These are phyloP conservation scores for Phylloporus arenicola DNA, from an alignment of 768 basidiomycete genomes.

Conservation along the genomic window DNA sequence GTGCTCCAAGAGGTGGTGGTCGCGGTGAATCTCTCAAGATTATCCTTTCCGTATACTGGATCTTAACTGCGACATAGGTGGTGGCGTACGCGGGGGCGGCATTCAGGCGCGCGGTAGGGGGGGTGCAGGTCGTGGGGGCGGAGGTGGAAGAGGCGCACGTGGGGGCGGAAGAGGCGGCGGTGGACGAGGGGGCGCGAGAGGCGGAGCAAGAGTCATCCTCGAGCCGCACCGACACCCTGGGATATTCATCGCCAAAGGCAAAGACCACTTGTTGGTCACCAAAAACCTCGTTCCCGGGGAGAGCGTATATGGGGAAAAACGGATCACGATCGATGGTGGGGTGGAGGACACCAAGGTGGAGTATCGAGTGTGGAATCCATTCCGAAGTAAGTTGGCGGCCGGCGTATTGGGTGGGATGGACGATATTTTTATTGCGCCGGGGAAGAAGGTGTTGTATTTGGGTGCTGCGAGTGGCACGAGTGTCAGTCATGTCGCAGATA, in stretches of 20 bases:
- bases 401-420: constrained; percentile 96
- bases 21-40: constrained; percentile 24
- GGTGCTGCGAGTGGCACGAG: constrained; percentile 97
- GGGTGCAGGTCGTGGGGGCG: constrained; percentile 36
- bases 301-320: constrained; percentile 97
- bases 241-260: constrained; percentile 95
- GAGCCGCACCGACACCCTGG: constrained; percentile 95
- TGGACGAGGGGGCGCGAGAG: constrained; percentile 65
- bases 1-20: constrained; percentile 37
- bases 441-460: constrained; percentile 93
- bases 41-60: neutral
- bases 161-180: constrained; percentile 52
- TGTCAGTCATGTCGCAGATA: constrained; percentile 98
- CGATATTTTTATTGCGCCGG: constrained; percentile 86
- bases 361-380: constrained; percentile 99
- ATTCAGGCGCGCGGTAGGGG: constrained; percentile 30
- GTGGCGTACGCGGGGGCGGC: constrained; percentile 21
- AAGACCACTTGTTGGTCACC: constrained; percentile 95
- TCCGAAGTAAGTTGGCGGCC: constrained; percentile 93
- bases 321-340: constrained; percentile 78
- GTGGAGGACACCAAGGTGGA: constrained; percentile 84
- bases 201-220: constrained; percentile 84
- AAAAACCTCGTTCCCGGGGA: constrained; percentile 98
- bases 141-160: constrained; percentile 43
- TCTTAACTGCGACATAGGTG: constrained; percentile 6